Conservation (phyloP, 2,329 filamentous ascomycete genomes). For the Cladosporium sp. region DNA sequence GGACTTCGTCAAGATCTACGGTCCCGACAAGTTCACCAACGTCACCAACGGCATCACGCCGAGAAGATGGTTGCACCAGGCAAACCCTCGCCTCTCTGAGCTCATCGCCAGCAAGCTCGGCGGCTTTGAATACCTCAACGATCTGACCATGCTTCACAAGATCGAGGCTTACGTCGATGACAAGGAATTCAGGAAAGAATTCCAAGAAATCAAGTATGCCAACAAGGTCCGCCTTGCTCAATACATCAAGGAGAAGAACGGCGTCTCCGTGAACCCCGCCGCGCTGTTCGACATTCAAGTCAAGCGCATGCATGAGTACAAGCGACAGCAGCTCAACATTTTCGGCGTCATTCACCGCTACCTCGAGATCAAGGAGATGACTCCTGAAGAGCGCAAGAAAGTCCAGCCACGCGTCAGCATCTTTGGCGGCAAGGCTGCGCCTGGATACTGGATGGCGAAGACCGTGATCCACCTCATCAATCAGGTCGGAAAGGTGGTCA, state of each 20-base stretch:
- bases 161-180: slow-evolving; percentile 82
- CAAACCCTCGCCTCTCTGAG: slow-evolving; percentile 87
- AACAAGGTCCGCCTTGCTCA: slow-evolving; percentile 93
- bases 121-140: slow-evolving; percentile 79
- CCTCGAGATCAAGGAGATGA: slow-evolving; percentile 80
- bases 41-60: slow-evolving; percentile 98
- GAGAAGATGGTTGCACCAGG: slow-evolving; percentile 93
- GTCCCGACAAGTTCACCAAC: slow-evolving; percentile 96
- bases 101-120: slow-evolving; percentile 88
- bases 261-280: slow-evolving; percentile 78
- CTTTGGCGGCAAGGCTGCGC: slow-evolving; percentile 96
- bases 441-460: slow-evolving; percentile 99
- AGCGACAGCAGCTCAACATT: slow-evolving; percentile 98
- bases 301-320: slow-evolving; percentile 99
- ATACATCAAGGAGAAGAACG: slow-evolving; percentile 79
- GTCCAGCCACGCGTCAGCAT: slow-evolving; percentile 84
- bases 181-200: slow-evolving; percentile 86
- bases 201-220: slow-evolving; percentile 92
- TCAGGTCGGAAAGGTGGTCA: slow-evolving; percentile 82
- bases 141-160: slow-evolving; percentile 80
- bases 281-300: slow-evolving; percentile 96
- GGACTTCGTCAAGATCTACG: slow-evolving; percentile 94
- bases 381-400: slow-evolving; percentile 79
- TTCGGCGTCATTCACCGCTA: slow-evolving; percentile 97
- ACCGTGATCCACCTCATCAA: slow-evolving; percentile 91